Evolutionary conservation across 2,329 filamentous ascomycete genomes (phyloP).

Genomic region (Alternaria atra): DNA sequence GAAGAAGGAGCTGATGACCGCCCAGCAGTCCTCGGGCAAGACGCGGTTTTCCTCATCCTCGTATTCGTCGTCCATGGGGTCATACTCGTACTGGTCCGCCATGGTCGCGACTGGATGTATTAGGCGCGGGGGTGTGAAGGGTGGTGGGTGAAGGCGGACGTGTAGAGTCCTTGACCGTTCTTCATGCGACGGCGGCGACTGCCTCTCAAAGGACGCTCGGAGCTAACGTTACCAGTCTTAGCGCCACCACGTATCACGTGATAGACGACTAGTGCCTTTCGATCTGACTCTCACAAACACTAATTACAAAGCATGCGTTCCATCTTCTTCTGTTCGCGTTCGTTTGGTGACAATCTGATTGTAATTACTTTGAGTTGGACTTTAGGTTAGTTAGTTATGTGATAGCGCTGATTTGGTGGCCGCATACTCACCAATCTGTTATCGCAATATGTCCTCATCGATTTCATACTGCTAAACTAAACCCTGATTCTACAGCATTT

Average conservation of each 20-base stretch:
- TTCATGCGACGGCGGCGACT: conserved; percentile 36
- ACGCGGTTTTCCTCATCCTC: conserved; percentile 73
- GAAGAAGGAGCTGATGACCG: conserved; percentile 96
- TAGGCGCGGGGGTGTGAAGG: conserved; percentile 8
- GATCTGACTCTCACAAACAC: neutral
- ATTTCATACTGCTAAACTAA: neutral
- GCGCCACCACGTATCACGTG: neutral
- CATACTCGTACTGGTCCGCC: conserved; percentile 52
- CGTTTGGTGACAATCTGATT: neutral
- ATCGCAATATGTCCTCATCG: neutral
- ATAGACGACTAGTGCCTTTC: neutral
- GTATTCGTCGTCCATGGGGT: conserved; percentile 57
- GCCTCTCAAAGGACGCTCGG: conserved; percentile 31
- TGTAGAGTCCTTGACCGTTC: conserved; percentile 29
- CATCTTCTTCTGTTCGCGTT: neutral
- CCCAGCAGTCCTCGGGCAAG: conserved; percentile 98
- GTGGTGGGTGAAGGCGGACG: conserved; percentile 20
- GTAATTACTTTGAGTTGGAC: neutral
- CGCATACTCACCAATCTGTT: neutral
- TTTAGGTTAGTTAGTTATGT: neutral
- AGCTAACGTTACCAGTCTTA: conserved; percentile 8
- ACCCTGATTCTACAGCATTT: neutral
- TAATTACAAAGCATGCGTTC: neutral
- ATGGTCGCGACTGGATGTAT: conserved; percentile 48
- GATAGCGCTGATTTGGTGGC: neutral